Conservation (phyloP, 2,329 filamentous ascomycete species). For the Aspergillus vadensis region DNA sequence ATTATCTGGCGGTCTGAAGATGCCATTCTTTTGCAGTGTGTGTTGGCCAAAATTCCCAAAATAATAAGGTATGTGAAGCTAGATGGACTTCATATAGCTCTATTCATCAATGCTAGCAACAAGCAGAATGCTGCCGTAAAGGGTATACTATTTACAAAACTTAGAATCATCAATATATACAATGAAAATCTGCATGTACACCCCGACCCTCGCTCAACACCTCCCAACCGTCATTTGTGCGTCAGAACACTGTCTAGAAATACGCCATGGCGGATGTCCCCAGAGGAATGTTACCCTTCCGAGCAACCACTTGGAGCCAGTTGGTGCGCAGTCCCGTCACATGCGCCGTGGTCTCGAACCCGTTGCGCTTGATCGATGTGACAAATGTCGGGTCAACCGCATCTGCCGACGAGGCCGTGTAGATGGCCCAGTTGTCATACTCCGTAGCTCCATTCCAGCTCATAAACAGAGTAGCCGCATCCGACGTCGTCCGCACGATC, state of each 20-base stretch:
- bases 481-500: slow-evolving; percentile 17
- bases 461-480: slow-evolving; percentile 33
- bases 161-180: no score
- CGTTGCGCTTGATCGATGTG: slow-evolving; percentile 25
- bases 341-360: slow-evolving; percentile 32
- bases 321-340: slow-evolving; percentile 18
- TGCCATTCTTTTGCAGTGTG: no score
- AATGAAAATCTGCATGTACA: no score
- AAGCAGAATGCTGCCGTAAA: no score
- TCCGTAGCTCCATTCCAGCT: slow-evolving; percentile 45
- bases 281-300: slow-evolving; percentile 28
- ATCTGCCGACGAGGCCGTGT: slow-evolving; percentile 23
- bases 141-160: no score
- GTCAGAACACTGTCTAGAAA: neutral
- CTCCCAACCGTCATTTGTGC: no score
- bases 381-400: slow-evolving; percentile 24
- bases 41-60: no score
- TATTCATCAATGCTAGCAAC: no score
- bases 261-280: slow-evolving; percentile 24
- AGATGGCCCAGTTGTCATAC: slow-evolving; percentile 40
- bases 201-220: no score
- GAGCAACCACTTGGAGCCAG: slow-evolving; percentile 35
- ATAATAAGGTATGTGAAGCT: no score
- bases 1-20: no score
- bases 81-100: no score